These are phyloP conservation scores for Russula dissimulans DNA, from an alignment of 768 basidiomycete species.

Conservation along the genomic window DNA sequence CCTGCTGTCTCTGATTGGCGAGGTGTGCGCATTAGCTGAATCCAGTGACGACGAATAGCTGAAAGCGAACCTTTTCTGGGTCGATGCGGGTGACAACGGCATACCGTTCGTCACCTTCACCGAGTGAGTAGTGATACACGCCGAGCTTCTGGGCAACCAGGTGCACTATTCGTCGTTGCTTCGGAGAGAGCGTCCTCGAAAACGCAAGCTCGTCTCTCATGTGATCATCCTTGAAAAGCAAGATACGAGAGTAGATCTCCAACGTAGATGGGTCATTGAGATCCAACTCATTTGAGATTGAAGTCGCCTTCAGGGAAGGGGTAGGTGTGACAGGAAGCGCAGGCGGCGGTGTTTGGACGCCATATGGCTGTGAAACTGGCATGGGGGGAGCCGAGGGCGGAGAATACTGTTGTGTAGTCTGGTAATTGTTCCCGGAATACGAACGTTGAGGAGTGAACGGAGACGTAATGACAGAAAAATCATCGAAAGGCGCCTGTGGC, in stretches of 20 bases:
- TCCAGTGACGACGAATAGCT: not conserved
- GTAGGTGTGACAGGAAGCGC: constrained; percentile 47
- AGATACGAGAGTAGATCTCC: constrained; percentile 93
- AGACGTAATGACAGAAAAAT: constrained; percentile 51
- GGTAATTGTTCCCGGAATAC: constrained; percentile 55
- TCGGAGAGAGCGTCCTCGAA: constrained; percentile 74
- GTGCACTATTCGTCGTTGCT: constrained; percentile 88
- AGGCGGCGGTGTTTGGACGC: constrained; percentile 41
- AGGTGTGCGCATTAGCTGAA: not conserved
- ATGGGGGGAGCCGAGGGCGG: constrained; percentile 41
- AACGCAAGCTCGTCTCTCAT: constrained; percentile 98
- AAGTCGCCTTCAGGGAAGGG: constrained; percentile 49
- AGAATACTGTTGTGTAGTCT: constrained; percentile 53
- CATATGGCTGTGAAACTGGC: constrained; percentile 35
- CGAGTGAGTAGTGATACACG: constrained; percentile 88
- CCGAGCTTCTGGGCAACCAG: constrained; percentile 94
- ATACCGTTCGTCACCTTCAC: constrained; percentile 86
- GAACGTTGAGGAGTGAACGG: constrained; percentile 65
- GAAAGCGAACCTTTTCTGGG: constrained; percentile 58
- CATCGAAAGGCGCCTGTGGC: constrained; percentile 43
- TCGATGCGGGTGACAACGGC: constrained; percentile 91
- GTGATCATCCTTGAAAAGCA: constrained; percentile 94
- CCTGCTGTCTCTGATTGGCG: constrained; percentile 29
- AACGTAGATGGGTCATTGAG: constrained; percentile 92
- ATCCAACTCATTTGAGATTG: constrained; percentile 67